phyloP scores from a whole-genome alignment of 2,329 filamentous ascomycete species.

The Xylariomycetidae sp. region DNA sequence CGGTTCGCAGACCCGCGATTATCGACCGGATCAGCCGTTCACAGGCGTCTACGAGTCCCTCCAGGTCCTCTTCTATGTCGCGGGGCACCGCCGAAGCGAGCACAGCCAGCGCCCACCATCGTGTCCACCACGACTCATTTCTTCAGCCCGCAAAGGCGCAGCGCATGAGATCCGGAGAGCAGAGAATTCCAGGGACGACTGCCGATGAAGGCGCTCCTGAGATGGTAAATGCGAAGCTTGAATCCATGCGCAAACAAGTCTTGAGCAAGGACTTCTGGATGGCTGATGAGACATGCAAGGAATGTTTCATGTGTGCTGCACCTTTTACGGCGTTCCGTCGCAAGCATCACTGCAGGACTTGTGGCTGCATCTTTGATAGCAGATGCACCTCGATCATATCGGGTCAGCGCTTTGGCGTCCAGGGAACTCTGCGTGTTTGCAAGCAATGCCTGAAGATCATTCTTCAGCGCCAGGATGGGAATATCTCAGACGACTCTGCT shows the following conservation, averaged over 20 bases:
- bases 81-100: conserved; percentile 51
- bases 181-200: conserved; percentile 51
- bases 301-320: conserved; percentile 88
- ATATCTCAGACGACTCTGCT: conserved; percentile 78
- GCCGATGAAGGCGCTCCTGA: conserved; percentile 52
- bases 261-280: conserved; percentile 98
- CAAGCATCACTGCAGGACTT: conserved; percentile 93
- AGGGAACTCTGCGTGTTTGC: conserved; percentile 79
- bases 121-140: conserved; percentile 52
- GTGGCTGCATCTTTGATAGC: conserved; percentile 97
- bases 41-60: conserved; percentile 37
- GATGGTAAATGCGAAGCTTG: conserved; percentile 53
- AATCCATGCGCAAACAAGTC: conserved; percentile 77
- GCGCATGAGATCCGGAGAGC: conserved; percentile 38
- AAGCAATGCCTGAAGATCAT: conserved; percentile 90
- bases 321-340: conserved; percentile 89
- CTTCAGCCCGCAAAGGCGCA: conserved; percentile 39
- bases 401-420: conserved; percentile 80
- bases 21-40: conserved; percentile 50
- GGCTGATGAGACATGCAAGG: conserved; percentile 96
- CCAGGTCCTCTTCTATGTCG: conserved; percentile 54
- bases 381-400: conserved; percentile 92
- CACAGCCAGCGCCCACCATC: conserved; percentile 51
- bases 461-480: conserved; percentile 81
- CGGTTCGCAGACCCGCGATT: conserved; percentile 41